These are phyloP conservation scores for Pyricularia pennisetigena DNA, from an alignment of 2,329 filamentous ascomycete genomes.

Conservation along the genomic window DNA sequence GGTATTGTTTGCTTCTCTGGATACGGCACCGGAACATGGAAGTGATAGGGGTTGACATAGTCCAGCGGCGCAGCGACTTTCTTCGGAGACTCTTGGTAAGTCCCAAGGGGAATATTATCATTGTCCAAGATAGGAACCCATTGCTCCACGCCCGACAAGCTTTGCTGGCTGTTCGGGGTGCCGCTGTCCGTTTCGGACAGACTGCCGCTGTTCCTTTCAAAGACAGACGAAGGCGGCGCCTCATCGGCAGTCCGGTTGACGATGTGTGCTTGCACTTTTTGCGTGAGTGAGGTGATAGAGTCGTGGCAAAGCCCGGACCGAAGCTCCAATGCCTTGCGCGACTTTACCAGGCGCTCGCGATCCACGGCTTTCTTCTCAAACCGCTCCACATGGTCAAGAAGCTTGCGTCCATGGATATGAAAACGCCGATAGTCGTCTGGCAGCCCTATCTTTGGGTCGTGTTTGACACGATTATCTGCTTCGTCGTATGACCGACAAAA, in stretches of 20 bases:
- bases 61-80: conserved; percentile 12
- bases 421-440: conserved; percentile 44
- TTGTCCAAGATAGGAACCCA: conserved; percentile 9
- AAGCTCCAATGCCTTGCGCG: conserved; percentile 22
- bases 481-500: conserved; percentile 39
- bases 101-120: conserved; percentile 15
- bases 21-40: conserved; percentile 21
- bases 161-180: conserved; percentile 27
- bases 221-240: conserved; percentile 31
- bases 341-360: conserved; percentile 12
- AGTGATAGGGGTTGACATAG: conserved; percentile 25
- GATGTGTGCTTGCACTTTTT: conserved; percentile 26
- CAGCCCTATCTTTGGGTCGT: conserved; percentile 29
- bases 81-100: conserved; percentile 19
- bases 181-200: conserved; percentile 30
- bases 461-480: conserved; percentile 31
- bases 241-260: conserved; percentile 20
- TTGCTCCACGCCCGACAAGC: conserved; percentile 14
- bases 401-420: conserved; percentile 37
- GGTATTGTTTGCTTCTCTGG: conserved; percentile 13
- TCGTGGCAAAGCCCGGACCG: conserved; percentile 26
- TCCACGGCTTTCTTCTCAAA: conserved; percentile 18
- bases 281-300: conserved; percentile 32
- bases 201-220: conserved; percentile 35
- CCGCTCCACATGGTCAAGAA: conserved; percentile 31